Conservation (phyloP, 768 basidiomycete genomes). For the Kwoniella dendrophila region DNA sequence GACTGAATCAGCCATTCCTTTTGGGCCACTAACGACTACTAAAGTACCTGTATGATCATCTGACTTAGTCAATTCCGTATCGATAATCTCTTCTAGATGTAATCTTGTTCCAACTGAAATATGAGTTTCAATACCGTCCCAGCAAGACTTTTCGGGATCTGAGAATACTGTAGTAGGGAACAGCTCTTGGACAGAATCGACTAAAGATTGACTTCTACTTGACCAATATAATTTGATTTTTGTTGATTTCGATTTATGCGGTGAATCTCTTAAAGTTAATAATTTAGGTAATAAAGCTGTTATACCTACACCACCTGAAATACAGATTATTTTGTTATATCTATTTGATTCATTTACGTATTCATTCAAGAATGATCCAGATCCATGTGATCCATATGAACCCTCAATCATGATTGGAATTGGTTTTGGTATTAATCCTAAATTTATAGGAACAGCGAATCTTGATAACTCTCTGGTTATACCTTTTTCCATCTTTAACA, state of each 20-base stretch:
- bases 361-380: background rate
- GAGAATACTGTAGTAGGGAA: background rate
- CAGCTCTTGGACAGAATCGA: background rate
- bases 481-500: background rate
- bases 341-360: background rate
- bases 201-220: background rate
- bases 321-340: background rate
- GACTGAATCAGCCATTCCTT: background rate
- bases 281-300: conserved; percentile 7
- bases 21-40: conserved; percentile 4
- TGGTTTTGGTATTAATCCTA: background rate
- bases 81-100: conserved; percentile 4
- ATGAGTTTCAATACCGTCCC: background rate
- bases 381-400: background rate
- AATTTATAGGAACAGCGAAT: background rate
- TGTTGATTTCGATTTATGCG: background rate
- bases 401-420: conserved; percentile 6
- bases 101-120: background rate
- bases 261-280: background rate
- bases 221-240: background rate
- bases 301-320: conserved; percentile 3
- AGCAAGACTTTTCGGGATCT: background rate
- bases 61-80: background rate
- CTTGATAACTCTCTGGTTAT: background rate
- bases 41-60: background rate